Evolutionary conservation across 805 yeast genomes (phyloP).

Genomic region (Schwanniomyces vanrijiae): DNA sequence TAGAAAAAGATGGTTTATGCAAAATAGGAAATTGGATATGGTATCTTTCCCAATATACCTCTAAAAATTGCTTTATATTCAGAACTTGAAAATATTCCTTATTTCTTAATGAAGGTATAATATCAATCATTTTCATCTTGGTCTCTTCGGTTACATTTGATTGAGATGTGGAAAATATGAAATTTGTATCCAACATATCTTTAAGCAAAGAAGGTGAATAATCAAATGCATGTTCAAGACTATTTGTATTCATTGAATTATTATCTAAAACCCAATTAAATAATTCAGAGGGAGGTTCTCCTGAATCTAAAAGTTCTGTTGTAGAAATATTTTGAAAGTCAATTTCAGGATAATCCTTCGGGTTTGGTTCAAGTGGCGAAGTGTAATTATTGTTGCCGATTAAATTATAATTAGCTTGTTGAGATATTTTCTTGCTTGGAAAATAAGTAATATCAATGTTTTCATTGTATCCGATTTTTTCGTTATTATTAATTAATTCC

Average conservation of each 20-base stretch:
- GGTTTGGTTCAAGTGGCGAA: background rate
- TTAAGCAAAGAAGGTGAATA: slow-evolving; percentile 7
- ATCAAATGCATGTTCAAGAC: slow-evolving; percentile 1
- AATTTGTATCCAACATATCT: slow-evolving; percentile 4
- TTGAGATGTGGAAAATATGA: background rate
- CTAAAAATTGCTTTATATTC: slow-evolving; percentile 10
- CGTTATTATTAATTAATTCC: background rate
- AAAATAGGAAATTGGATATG: slow-evolving; percentile 58
- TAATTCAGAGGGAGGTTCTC: slow-evolving; percentile 14
- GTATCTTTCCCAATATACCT: slow-evolving; percentile 52
- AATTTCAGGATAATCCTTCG: background rate
- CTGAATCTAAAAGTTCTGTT: background rate
- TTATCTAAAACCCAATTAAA: slow-evolving; percentile 20
- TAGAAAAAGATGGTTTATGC: slow-evolving; percentile 55
- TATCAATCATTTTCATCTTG: background rate
- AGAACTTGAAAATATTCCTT: slow-evolving; percentile 5
- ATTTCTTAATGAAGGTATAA: slow-evolving; percentile 5
- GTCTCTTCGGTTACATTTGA: background rate
- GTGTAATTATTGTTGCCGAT: background rate
- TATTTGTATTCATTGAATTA: slow-evolving; percentile 6
- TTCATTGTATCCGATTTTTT: background rate
- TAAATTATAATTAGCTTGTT: background rate
- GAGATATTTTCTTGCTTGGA: background rate
- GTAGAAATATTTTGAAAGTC: background rate
- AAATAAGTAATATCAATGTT: background rate